Percentiles rank a stretch among this genome's conserved stretches.
Evolutionary conservation across 192 early-diverging fungal genomes (phyloP).

Genomic region (Linnemannia zychae): DNA sequence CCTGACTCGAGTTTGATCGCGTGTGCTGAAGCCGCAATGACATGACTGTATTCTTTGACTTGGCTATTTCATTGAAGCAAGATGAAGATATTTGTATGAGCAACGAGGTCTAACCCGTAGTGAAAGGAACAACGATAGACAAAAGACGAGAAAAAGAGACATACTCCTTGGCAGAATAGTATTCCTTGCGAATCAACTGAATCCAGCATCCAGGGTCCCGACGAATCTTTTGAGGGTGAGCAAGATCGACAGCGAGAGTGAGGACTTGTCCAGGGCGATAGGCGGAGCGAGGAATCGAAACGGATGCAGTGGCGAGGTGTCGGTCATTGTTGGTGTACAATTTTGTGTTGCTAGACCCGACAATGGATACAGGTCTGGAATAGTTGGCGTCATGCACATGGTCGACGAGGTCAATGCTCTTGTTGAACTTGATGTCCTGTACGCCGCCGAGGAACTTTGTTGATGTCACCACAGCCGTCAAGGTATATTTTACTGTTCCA

Average conservation of each 20-base stretch:
- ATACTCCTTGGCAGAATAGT: conserved; percentile 36
- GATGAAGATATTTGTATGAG: not conserved
- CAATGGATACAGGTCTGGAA: conserved; percentile 15
- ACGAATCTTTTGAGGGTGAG: conserved; percentile 11
- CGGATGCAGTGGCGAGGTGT: conserved; percentile 21
- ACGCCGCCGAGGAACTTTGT: conserved; percentile 31
- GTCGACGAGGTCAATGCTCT: conserved; percentile 19
- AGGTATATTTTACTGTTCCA: conserved; percentile 36
- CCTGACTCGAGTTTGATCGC: conserved; percentile 6
- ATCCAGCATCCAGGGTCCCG: conserved; percentile 48
- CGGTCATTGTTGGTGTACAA: conserved; percentile 35
- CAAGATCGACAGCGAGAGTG: conserved; percentile 10
- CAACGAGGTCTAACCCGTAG: too few relatives aligned
- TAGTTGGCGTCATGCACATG: conserved; percentile 25
- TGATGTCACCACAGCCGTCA: conserved; percentile 9
- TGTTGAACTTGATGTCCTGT: conserved; percentile 30
- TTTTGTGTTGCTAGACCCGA: conserved; percentile 24
- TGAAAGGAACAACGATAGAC: not conserved
- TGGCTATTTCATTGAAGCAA: conserved; percentile 7
- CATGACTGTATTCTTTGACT: conserved; percentile 29
- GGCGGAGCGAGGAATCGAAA: conserved; percentile 25
- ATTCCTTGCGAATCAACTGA: conserved; percentile 40
- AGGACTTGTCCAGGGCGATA: conserved; percentile 21
- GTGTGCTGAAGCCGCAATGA: conserved; percentile 7
- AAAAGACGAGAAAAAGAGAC: not conserved